phyloP scores from a whole-genome alignment of 768 basidiomycete species.

The Lactarius sanguifluus region DNA sequence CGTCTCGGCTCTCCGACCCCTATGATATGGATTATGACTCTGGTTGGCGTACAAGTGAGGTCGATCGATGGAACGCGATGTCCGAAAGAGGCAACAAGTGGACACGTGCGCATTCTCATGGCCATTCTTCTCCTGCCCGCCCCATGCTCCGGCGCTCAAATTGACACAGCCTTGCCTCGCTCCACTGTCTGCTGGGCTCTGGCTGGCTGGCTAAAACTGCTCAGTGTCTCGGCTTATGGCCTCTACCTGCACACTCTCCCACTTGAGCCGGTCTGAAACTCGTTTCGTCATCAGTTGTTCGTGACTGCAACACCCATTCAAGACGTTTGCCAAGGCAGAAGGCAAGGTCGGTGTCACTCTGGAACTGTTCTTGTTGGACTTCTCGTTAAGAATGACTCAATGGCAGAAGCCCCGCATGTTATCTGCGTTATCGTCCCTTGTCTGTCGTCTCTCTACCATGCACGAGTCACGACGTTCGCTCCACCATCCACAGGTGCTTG shows the following conservation, averaged over 20 bases:
- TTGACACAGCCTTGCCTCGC: background rate
- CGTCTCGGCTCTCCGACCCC: background rate
- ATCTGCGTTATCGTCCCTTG: background rate
- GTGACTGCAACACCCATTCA: background rate
- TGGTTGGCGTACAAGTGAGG: background rate
- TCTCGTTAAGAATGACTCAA: slow-evolving; percentile 6
- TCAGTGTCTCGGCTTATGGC: background rate
- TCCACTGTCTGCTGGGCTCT: background rate
- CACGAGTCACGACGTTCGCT: background rate
- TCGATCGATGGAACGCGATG: slow-evolving; percentile 9
- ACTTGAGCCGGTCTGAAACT: background rate
- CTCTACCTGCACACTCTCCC: background rate
- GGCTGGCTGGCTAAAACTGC: slow-evolving; percentile 2
- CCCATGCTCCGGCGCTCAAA: background rate
- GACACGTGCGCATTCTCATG: background rate
- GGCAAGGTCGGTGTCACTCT: background rate
- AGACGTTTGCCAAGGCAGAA: background rate
- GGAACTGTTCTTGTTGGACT: background rate
- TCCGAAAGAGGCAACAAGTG: background rate
- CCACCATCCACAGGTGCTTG: background rate
- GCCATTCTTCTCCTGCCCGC: too few relatives aligned
- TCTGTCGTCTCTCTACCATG: background rate
- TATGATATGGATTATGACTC: background rate
- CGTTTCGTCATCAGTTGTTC: background rate
- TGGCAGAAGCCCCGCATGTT: slow-evolving; percentile 17